Percentiles rank a stretch among this genome's conserved stretches.
Evolutionary conservation across 305 asterid species (phyloP).

Genomic region (Fraxinus dipetala): DNA sequence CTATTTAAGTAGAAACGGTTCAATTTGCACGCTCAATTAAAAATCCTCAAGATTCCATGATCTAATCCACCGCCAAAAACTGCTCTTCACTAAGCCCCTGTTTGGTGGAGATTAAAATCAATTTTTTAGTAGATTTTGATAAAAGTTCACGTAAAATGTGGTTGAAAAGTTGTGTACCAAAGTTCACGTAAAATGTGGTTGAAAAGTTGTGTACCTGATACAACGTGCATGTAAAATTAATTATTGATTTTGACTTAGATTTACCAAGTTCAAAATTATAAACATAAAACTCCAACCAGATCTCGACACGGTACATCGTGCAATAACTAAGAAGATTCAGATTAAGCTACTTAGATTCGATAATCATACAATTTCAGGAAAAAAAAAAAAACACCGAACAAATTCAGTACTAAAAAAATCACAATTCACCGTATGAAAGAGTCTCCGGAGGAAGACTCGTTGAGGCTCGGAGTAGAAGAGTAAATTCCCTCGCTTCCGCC

Average conservation of each 20-base stretch:
- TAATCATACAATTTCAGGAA: neutral
- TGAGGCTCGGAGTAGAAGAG: conserved; percentile 57
- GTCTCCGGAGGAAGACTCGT: conserved; percentile 56
- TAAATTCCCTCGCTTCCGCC: conserved; percentile 97
- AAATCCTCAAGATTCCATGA: neutral
- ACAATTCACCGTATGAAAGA: conserved; percentile 68
- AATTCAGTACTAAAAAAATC: neutral
- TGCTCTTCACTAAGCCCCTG: neutral
- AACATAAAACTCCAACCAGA: conserved; percentile 22
- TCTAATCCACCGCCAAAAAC: neutral
- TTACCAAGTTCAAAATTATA: neutral
- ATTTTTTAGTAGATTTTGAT: too few relatives aligned
- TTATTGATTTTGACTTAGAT: too few relatives aligned
- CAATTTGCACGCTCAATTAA: neutral
- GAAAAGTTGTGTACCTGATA: too few relatives aligned
- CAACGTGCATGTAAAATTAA: too few relatives aligned
- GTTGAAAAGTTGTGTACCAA: too few relatives aligned
- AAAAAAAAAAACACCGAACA: neutral
- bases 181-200: too few relatives aligned
- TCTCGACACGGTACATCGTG: conserved; percentile 15
- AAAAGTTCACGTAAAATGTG: too few relatives aligned
- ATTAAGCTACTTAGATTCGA: neutral
- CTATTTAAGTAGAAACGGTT: neutral
- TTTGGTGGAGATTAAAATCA: too few relatives aligned
- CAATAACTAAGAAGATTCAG: neutral